Evolutionary conservation across 2,329 filamentous ascomycete genomes (phyloP), one percentile per base, ranked within the genome.

Genomic region (Hymenoscyphus fraxineus): DNA sequence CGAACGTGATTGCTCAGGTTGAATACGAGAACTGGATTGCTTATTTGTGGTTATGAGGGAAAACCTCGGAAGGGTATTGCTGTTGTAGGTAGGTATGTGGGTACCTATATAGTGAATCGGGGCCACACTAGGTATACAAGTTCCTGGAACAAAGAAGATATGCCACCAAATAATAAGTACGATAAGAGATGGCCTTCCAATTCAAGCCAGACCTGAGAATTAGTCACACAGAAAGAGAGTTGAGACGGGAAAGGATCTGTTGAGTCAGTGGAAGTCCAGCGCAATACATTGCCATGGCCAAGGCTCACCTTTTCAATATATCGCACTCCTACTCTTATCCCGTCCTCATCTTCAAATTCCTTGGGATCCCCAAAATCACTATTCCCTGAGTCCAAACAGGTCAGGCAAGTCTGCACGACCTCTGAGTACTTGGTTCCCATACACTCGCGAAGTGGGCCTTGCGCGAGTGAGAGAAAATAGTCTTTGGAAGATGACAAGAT

Each of bases 301-400:
- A 22, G 1, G 2, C 19, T 54, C 22, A 71, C 65, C 58, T 69
- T 68, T 58, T 70, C 67, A 57, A 71, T 68, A 64, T 64, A 71
- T 60, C 69, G 56, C 12, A 70, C 65, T 3, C 64, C 70, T 4
- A 71, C 62, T 6, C 67, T 51, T 41, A 71, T 61, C n/a, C 70
- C 69, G 51, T 70, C 63, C 6, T 58, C 56, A 15, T 66, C 63
- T 54, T 70, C 35, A 51, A 70, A 64, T 22, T 70, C 61, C 4
- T 19, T 39, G 51, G 65, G 61, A 58, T 66, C 59, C 1, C 69
- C 69, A 64, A 70, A 69, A 27, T 60, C 62, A 3, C 59, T 54
- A 19, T 68, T 64, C 19, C 44, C 58, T 13, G 65, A 32, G 57
- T 71, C 69, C 19, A 71, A 58, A 58, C 69, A 69, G 13, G 61